A percentile compares a stretch with the other conserved stretches of the same genome.
Conservation (phyloP, 805 yeast species). For the Candida quercuum region DNA sequence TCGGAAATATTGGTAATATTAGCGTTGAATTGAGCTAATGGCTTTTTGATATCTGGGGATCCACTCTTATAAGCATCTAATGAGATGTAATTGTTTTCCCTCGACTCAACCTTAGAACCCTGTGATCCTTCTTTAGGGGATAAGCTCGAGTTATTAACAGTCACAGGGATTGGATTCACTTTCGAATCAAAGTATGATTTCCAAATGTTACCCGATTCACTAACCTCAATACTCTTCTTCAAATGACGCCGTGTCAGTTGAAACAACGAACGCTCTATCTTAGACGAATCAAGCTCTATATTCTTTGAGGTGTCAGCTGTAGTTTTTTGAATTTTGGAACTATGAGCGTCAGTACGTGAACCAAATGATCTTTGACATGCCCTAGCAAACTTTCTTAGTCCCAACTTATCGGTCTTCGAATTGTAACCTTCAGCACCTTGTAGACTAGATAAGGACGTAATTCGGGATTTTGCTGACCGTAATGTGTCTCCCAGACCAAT, state of each 20-base stretch:
- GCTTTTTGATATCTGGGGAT: not conserved
- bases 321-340: not conserved
- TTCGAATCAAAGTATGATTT: slow-evolving; percentile 1
- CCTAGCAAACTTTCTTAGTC: slow-evolving; percentile 15
- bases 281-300: slow-evolving; percentile 7
- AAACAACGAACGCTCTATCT: slow-evolving; percentile 9
- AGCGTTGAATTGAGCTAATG: not conserved
- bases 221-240: not conserved
- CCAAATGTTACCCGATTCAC: slow-evolving; percentile 1
- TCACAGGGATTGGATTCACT: not conserved
- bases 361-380: slow-evolving; percentile 10
- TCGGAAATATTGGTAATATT: not conserved
- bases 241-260: slow-evolving; percentile 1
- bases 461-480: slow-evolving; percentile 14
- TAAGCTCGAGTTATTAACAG: not conserved
- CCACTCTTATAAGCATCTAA: no score
- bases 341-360: slow-evolving; percentile 3
- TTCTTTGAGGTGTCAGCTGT: not conserved
- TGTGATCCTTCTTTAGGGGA: not conserved
- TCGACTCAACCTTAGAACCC: not conserved
- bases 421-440: slow-evolving; percentile 4
- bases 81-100: not conserved
- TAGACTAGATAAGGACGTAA: slow-evolving; percentile 12
- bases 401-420: slow-evolving; percentile 6
- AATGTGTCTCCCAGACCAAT: slow-evolving; percentile 1